phyloP scores from a whole-genome alignment of 2,329 filamentous ascomycete genomes.

The Fusarium lateritium region DNA sequence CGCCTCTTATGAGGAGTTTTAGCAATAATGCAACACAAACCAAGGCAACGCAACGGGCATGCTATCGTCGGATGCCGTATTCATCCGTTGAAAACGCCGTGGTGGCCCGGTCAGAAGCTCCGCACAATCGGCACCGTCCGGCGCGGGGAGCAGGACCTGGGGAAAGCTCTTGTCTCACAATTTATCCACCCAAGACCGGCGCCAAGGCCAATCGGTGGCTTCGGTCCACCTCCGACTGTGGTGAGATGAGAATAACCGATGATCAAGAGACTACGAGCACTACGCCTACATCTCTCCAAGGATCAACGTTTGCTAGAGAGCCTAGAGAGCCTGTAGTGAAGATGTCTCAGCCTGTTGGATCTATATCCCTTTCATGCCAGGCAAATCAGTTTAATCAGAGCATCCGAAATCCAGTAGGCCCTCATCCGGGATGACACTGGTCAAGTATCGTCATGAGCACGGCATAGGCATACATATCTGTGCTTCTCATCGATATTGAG shows the following conservation, averaged over 20 bases:
- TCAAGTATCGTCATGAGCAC: conserved; percentile 20
- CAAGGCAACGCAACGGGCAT: not conserved
- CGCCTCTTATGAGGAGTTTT: conserved; percentile 22
- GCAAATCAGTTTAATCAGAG: conserved; percentile 10
- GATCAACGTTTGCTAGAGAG: not conserved
- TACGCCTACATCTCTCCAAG: conserved; percentile 23
- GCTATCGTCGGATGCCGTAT: conserved; percentile 14
- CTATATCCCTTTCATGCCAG: conserved; percentile 16
- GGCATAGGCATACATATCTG: not conserved
- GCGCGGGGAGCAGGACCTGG: conserved; percentile 28
- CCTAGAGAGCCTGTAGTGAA: not conserved
- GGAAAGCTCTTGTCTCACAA: conserved; percentile 24
- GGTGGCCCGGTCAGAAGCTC: conserved; percentile 22
- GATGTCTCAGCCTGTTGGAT: conserved; percentile 29
- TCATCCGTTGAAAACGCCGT: conserved; percentile 31
- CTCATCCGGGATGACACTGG: conserved; percentile 2
- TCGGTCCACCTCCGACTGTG: conserved; percentile 7
- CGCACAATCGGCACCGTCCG: conserved; percentile 36
- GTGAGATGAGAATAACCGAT: conserved; percentile 19
- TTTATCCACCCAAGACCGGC: conserved; percentile 21
- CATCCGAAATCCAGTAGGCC: conserved; percentile 17
- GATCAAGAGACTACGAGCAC: conserved; percentile 5
- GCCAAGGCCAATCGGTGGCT: conserved; percentile 14
- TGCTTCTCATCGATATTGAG: conserved; percentile 3
- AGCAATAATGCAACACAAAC: conserved; percentile 4